Base-by-base conservation (phyloP, 805 yeast genomes). In the Barnettozyma salicaria region DNA sequence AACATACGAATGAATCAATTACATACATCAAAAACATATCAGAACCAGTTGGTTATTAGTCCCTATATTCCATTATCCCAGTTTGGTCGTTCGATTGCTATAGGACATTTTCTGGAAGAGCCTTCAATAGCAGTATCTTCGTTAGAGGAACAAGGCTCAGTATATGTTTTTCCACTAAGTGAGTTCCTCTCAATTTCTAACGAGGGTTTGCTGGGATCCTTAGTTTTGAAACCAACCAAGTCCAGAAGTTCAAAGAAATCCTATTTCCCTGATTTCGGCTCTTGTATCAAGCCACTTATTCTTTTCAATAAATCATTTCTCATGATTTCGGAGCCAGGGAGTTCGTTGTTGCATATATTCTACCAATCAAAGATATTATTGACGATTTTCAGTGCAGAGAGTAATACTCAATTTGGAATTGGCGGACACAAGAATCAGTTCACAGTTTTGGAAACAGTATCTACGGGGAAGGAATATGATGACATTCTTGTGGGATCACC, bases 301-400 rank as follows among this genome's bases (percentile, higher is more conserved):
- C 14, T 61, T 0, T 39, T 51, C 6, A 61, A 52, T 5, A 24
- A 49, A 2, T 61, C 67, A 8, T 61, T 64, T 33, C 51, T 77
- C 7, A 63, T 69, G 0, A 63, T 74, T 4, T 53, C 75, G 1
- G 67, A 71, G 36, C 82, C 84, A 0, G 83, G 84, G 0, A 27
- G 51, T 0, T 72, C 78, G 4, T 42, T 49, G 1, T 33, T 78
- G 1, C 63, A 65, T 32, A 39, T 75, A 6, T 72, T 56, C 41
- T 45, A 49, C 11, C 46, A 50, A 19, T 41, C 46, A 4, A 43
- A 27, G n/a, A 52, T 41, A 19, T 25, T 55, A 25, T 45, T 60
- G 13, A 60, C 49, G 2, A 55, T 61, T 11, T 32, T 19, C 21
- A 61, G 60, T 35, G 14, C 44, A 18, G 39, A 43, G 17, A 41